These are phyloP conservation scores for Pichia terricola DNA, from an alignment of 1,139 yeast species.

Conservation along the genomic window DNA sequence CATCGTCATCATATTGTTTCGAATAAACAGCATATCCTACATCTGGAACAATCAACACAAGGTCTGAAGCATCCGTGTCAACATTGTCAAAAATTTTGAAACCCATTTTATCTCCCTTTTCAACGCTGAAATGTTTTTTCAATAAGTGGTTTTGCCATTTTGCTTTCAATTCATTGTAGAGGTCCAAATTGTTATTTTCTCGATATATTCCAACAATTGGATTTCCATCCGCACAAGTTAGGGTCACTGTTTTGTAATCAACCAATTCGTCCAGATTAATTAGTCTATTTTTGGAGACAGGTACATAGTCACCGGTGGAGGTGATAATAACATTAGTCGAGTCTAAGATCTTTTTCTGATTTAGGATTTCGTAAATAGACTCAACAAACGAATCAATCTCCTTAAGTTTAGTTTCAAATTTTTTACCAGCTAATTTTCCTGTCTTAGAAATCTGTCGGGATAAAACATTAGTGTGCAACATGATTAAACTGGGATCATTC, in stretches of 20 bases:
- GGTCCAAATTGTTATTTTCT: constrained; percentile 26
- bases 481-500: background rate
- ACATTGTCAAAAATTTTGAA: background rate
- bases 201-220: constrained; percentile 79
- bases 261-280: constrained; percentile 62
- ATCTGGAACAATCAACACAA: constrained; percentile 75
- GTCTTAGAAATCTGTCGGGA: constrained; percentile 65
- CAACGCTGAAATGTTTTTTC: constrained; percentile 37
- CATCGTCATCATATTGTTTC: background rate
- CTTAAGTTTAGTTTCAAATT: constrained; percentile 43
- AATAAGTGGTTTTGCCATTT: constrained; percentile 24
- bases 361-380: constrained; percentile 38
- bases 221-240: constrained; percentile 61
- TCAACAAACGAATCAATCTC: constrained; percentile 61
- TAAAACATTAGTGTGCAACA: constrained; percentile 59
- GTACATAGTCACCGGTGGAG: constrained; percentile 94
- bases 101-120: constrained; percentile 51
- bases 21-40: constrained; percentile 57
- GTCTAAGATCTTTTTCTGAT: constrained; percentile 44
- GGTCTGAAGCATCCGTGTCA: constrained; percentile 38
- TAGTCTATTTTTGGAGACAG: constrained; percentile 59
- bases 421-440: constrained; percentile 52
- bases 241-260: constrained; percentile 43
- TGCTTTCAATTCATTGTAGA: constrained; percentile 28
- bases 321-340: constrained; percentile 69